These are phyloP conservation scores for Botryotinia convoluta DNA, from an alignment of 2,329 filamentous ascomycete genomes.

Conservation along the genomic window DNA sequence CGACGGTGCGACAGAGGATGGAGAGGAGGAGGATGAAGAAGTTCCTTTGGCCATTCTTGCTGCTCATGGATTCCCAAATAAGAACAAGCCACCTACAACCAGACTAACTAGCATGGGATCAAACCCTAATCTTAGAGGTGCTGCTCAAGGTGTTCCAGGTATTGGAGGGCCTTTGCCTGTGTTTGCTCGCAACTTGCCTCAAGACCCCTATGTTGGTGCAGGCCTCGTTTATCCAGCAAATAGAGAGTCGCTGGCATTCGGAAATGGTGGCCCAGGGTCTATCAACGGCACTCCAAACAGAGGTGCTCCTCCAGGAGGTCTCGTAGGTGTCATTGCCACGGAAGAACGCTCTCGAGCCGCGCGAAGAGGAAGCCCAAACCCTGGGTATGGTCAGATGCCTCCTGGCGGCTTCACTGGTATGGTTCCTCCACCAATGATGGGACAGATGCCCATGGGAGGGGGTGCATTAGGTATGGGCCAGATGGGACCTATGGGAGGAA, in stretches of 20 bases:
- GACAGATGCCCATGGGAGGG: slow-evolving; percentile 26
- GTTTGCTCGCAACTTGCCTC: slow-evolving; percentile 78
- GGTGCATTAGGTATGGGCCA: slow-evolving; percentile 34
- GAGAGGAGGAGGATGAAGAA: slow-evolving; percentile 79
- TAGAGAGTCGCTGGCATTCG: slow-evolving; percentile 72
- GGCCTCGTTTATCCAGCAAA: slow-evolving; percentile 69
- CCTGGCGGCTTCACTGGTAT: slow-evolving; percentile 37
- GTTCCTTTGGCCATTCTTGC: slow-evolving; percentile 82
- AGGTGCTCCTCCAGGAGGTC: slow-evolving; percentile 64
- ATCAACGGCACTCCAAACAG: slow-evolving; percentile 39
- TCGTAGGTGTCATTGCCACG: slow-evolving; percentile 83
- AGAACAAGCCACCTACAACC: slow-evolving; percentile 69
- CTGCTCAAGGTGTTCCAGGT: slow-evolving; percentile 56
- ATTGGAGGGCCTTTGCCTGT: slow-evolving; percentile 58
- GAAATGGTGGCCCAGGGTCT: slow-evolving; percentile 51
- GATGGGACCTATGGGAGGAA: slow-evolving; percentile 37
- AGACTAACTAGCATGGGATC: slow-evolving; percentile 53
- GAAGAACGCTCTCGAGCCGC: slow-evolving; percentile 78
- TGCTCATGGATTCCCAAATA: slow-evolving; percentile 83
- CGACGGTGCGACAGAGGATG: slow-evolving; percentile 45
- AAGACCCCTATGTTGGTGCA: slow-evolving; percentile 81
- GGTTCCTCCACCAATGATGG: slow-evolving; percentile 19
- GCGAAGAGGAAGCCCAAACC: slow-evolving; percentile 73
- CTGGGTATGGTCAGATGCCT: slow-evolving; percentile 44
- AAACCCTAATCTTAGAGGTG: slow-evolving; percentile 67